Percentiles rank a stretch among this genome's conserved stretches.
phyloP scores from a whole-genome alignment of 1,284 basidiomycete species.

The Cryptococcus deneoformans region DNA sequence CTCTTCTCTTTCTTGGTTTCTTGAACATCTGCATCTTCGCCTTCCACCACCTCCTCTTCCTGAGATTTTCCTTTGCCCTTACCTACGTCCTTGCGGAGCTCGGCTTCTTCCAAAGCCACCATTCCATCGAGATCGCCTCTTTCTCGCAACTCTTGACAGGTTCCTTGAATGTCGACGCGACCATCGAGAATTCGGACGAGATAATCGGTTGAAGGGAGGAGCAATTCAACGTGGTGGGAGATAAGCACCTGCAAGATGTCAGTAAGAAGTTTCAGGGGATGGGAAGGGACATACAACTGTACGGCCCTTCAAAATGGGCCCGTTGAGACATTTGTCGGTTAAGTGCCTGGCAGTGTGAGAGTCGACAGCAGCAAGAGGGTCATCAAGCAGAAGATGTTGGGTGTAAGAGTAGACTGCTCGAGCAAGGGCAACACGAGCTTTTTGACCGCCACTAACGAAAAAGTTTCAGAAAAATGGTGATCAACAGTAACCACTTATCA shows the following conservation, averaged over 20 bases:
- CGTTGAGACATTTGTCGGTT: conserved; percentile 61
- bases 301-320: conserved; percentile 61
- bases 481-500: neutral
- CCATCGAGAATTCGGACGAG: conserved; percentile 66
- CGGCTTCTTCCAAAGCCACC: conserved; percentile 46
- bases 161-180: conserved; percentile 58
- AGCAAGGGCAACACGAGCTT: conserved; percentile 62
- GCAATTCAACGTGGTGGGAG: conserved; percentile 78
- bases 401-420: conserved; percentile 56
- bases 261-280: neutral
- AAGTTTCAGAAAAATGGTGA: neutral
- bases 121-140: conserved; percentile 54
- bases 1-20: conserved; percentile 36
- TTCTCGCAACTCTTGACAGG: conserved; percentile 58
- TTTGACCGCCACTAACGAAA: conserved; percentile 68
- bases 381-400: conserved; percentile 76
- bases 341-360: conserved; percentile 80
- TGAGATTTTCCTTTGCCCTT: conserved; percentile 48
- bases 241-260: conserved; percentile 59
- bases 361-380: conserved; percentile 83
- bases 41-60: conserved; percentile 45
- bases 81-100: conserved; percentile 55
- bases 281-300: conserved; percentile 55
- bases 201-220: conserved; percentile 60
- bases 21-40: conserved; percentile 37